phyloP scores from a whole-genome alignment of 345 rosid genomes.

The Salix suchowensis region DNA sequence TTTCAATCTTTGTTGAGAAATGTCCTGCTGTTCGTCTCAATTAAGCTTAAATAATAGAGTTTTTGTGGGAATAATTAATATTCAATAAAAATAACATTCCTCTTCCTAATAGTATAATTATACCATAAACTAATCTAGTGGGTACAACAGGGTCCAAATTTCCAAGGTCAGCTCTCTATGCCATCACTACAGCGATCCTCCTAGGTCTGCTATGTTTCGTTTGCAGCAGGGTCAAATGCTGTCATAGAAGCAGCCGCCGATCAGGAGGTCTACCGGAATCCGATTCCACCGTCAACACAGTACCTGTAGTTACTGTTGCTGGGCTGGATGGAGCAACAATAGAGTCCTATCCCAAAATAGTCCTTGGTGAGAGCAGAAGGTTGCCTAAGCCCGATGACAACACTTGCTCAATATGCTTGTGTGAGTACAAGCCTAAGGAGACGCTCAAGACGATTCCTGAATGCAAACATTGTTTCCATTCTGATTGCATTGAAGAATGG shows the following conservation, averaged over 20 bases:
- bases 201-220: conserved; percentile 36
- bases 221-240: conserved; percentile 27
- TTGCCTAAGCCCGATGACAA: conserved; percentile 39
- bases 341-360: conserved; percentile 56
- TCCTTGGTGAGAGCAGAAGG: conserved; percentile 38
- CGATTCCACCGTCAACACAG: conserved; percentile 16
- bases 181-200: conserved; percentile 34
- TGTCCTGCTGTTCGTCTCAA: background rate
- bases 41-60: too few relatives aligned
- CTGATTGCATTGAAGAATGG: conserved; percentile 23
- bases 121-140: background rate
- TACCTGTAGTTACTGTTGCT: background rate
- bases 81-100: too few relatives aligned
- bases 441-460: conserved; percentile 37
- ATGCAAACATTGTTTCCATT: conserved; percentile 28
- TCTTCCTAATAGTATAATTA: too few relatives aligned
- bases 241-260: background rate
- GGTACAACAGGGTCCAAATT: conserved; percentile 24
- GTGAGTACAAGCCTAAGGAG: conserved; percentile 36
- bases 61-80: too few relatives aligned
- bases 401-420: conserved; percentile 42
- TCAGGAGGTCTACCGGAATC: conserved; percentile 14
- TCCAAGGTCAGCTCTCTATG: conserved; percentile 40
- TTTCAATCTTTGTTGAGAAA: background rate
- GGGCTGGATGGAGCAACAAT: conserved; percentile 49